Percentiles rank a stretch among this genome's conserved stretches.
Conservation (phyloP, 768 basidiomycete species). For the Kwoniella dejecticola region DNA sequence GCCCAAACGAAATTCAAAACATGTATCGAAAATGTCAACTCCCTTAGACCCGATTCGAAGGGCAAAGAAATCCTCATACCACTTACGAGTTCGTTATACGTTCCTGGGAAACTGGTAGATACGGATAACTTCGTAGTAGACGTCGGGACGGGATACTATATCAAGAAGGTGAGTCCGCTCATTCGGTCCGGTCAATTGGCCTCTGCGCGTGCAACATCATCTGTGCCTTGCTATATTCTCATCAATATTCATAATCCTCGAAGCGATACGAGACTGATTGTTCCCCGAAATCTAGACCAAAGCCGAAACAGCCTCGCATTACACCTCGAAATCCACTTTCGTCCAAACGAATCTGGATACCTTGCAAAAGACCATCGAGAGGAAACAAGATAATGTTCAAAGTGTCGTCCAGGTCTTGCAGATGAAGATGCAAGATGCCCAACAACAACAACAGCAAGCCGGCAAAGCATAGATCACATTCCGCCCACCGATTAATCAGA, state of each 20-base stretch:
- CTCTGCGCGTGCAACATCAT: no score
- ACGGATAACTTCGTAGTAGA: constrained; percentile 87
- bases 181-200: no score
- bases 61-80: constrained; percentile 84
- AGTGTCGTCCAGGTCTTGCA: constrained; percentile 75
- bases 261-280: no score
- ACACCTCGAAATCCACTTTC: constrained; percentile 75
- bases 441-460: constrained; percentile 42
- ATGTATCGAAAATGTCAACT: constrained; percentile 76
- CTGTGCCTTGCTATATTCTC: no score
- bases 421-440: constrained; percentile 58
- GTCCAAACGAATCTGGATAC: constrained; percentile 80
- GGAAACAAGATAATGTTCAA: constrained; percentile 87
- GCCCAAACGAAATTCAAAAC: constrained; percentile 89
- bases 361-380: constrained; percentile 83
- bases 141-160: constrained; percentile 93
- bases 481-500: neutral
- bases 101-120: constrained; percentile 85
- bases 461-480: neutral
- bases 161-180: constrained; percentile 72
- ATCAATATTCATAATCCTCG: no score
- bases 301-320: constrained; percentile 76
- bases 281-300: constrained; percentile 64
- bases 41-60: constrained; percentile 70
- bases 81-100: constrained; percentile 89